These are phyloP conservation scores for Cymodocea nodosa DNA, from an alignment of 116 monocot species.

Conservation along the genomic window DNA sequence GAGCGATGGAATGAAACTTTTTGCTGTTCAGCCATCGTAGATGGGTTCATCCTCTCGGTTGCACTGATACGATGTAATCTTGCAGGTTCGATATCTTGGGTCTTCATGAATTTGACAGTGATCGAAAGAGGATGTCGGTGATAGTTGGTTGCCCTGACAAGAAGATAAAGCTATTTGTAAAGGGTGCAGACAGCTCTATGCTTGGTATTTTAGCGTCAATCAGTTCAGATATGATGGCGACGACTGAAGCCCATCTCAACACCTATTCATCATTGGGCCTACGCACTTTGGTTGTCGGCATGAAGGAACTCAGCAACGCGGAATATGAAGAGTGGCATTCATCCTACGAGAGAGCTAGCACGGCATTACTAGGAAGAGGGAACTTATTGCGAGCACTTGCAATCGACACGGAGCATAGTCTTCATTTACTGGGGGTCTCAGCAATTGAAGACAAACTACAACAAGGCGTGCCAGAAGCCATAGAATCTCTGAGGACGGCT, in stretches of 20 bases:
- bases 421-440: slow-evolving; percentile 70
- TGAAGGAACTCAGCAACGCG: slow-evolving; percentile 36
- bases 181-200: slow-evolving; percentile 96
- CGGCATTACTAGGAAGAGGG: slow-evolving; percentile 61
- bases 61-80: not conserved
- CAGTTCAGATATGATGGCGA: slow-evolving; percentile 16
- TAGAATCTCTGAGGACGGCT: slow-evolving; percentile 74
- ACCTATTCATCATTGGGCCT: slow-evolving; percentile 70
- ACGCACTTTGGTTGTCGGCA: slow-evolving; percentile 78
- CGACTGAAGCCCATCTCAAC: slow-evolving; percentile 51
- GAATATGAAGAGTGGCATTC: slow-evolving; percentile 70
- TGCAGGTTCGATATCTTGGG: slow-evolving; percentile 82
- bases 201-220: slow-evolving; percentile 40
- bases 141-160: slow-evolving; percentile 83
- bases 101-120: slow-evolving; percentile 97
- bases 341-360: slow-evolving; percentile 66
- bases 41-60: no score
- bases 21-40: no score
- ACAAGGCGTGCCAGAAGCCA: slow-evolving; percentile 89
- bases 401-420: slow-evolving; percentile 45
- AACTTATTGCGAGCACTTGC: slow-evolving; percentile 49
- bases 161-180: slow-evolving; percentile 74
- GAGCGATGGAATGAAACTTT: no score
- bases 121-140: slow-evolving; percentile 95
- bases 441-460: slow-evolving; percentile 95